Evolutionary conservation across 768 basidiomycete species (phyloP).

Genomic region (Neoboletus magnificus): DNA sequence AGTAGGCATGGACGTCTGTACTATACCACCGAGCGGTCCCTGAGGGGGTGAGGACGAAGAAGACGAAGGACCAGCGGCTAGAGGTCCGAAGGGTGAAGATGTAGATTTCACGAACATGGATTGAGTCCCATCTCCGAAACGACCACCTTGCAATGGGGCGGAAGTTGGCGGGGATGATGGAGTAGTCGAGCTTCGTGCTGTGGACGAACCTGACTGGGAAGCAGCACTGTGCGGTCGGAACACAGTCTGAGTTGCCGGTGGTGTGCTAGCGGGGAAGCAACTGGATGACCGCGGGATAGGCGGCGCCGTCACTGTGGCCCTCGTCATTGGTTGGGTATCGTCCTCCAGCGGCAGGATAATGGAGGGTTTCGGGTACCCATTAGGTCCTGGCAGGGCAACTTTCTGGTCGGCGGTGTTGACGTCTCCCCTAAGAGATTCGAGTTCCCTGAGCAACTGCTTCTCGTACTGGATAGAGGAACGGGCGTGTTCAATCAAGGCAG

Average conservation of each 20-base stretch:
- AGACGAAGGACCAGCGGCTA: conserved; percentile 34
- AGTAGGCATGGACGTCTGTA: conserved; percentile 5
- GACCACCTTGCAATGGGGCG: conserved; percentile 59
- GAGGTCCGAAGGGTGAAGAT: conserved; percentile 36
- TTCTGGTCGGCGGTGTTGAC: conserved; percentile 66
- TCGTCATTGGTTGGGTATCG: conserved; percentile 35
- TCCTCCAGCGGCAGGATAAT: conserved; percentile 66
- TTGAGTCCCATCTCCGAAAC: conserved; percentile 69
- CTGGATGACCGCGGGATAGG: conserved; percentile 20
- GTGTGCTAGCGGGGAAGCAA: conserved; percentile 17
- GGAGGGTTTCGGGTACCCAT: conserved; percentile 57
- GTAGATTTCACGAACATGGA: conserved; percentile 72
- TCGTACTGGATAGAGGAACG: conserved; percentile 92
- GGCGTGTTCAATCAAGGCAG: conserved; percentile 89
- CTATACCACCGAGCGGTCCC: conserved; percentile 13
- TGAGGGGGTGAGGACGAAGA: conserved; percentile 32
- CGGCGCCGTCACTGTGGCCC: conserved; percentile 18
- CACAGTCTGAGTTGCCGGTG: conserved; percentile 19
- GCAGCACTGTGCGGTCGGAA: conserved; percentile 32
- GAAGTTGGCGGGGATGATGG: conserved; percentile 32
- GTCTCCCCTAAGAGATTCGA: conserved; percentile 81
- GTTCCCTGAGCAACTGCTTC: conserved; percentile 79
- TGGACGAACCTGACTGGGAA: conserved; percentile 55
- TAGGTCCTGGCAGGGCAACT: conserved; percentile 42
- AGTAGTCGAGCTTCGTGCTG: conserved; percentile 16